phyloP scores from a whole-genome alignment of 805 yeast species.

The Pichia nakasei region DNA sequence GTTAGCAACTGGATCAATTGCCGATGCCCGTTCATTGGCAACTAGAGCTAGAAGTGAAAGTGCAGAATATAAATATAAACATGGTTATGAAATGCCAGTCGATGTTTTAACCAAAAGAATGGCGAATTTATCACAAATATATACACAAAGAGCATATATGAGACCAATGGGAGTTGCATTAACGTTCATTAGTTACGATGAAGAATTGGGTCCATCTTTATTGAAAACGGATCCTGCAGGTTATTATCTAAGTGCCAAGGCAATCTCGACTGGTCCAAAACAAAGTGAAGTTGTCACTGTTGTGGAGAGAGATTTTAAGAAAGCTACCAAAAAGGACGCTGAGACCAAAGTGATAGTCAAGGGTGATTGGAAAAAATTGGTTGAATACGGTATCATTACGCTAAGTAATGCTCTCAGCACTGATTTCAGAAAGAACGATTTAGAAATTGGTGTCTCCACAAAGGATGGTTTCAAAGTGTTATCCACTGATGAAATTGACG shows the following conservation, averaged over 20 bases:
- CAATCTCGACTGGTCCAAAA: slow-evolving; percentile 93
- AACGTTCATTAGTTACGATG: slow-evolving; percentile 82
- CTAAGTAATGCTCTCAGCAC: slow-evolving; percentile 82
- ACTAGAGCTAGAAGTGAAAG: slow-evolving; percentile 91
- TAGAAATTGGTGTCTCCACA: slow-evolving; percentile 87
- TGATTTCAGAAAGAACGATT: slow-evolving; percentile 87
- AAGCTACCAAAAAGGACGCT: slow-evolving; percentile 27
- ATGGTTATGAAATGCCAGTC: slow-evolving; percentile 95
- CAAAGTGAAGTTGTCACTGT: slow-evolving; percentile 91
- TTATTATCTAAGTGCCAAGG: slow-evolving; percentile 82
- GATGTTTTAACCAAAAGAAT: slow-evolving; percentile 87
- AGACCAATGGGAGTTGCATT: slow-evolving; percentile 94
- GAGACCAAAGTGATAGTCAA: slow-evolving; percentile 37
- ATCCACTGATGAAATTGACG: slow-evolving; percentile 85
- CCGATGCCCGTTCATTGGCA: slow-evolving; percentile 90
- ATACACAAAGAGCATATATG: slow-evolving; percentile 98
- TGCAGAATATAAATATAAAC: slow-evolving; percentile 86
- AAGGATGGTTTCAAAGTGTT: slow-evolving; percentile 61
- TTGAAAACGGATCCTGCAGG: slow-evolving; percentile 98
- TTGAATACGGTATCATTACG: slow-evolving; percentile 81
- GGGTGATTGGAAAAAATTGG: slow-evolving; percentile 84
- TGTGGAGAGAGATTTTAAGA: slow-evolving; percentile 84
- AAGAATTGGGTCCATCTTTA: slow-evolving; percentile 80
- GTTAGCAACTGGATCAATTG: slow-evolving; percentile 91
- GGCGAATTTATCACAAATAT: slow-evolving; percentile 92